Evolutionary conservation across 371 early-diverging fungal species (phyloP).

Genomic region (Syncephalastrum racemosum): DNA sequence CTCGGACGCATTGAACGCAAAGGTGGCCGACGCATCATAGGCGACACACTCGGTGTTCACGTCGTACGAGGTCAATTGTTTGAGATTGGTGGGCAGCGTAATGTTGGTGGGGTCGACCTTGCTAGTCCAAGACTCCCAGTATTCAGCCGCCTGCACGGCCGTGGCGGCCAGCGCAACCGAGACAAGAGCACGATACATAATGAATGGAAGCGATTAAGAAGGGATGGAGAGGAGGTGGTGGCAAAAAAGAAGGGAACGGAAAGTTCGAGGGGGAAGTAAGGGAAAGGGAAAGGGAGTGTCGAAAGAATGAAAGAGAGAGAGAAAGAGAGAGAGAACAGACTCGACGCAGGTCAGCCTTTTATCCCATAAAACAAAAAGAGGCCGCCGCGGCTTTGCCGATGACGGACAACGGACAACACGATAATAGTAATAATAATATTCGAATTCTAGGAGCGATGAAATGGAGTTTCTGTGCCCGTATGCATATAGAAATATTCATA

Average conservation of each 20-base stretch:
- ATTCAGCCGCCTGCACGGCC: slow-evolving; percentile 20
- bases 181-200: slow-evolving; percentile 9
- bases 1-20: slow-evolving; percentile 17
- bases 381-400: too few species aligned
- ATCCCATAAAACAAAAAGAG: too few species aligned
- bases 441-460: too few species aligned
- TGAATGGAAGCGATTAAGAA: slow-evolving; percentile 1
- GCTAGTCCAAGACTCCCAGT: slow-evolving; percentile 25
- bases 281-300: slow-evolving; percentile 1
- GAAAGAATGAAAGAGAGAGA: background rate
- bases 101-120: slow-evolving; percentile 27
- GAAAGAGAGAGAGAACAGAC: too few species aligned
- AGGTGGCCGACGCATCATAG: slow-evolving; percentile 15
- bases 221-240: slow-evolving; percentile 9
- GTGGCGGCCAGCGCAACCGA: background rate
- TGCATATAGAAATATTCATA: too few species aligned
- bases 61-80: slow-evolving; percentile 35
- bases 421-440: too few species aligned
- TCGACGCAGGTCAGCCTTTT: too few species aligned
- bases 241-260: slow-evolving; percentile 10
- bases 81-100: slow-evolving; percentile 40
- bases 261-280: slow-evolving; percentile 1
- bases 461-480: too few species aligned
- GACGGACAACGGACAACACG: too few species aligned
- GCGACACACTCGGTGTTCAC: slow-evolving; percentile 22